Evolutionary conservation across 2,329 filamentous ascomycete species (phyloP), one percentile per base, ranked within the genome.

Genomic region (Verticillium albo-atrum): DNA sequence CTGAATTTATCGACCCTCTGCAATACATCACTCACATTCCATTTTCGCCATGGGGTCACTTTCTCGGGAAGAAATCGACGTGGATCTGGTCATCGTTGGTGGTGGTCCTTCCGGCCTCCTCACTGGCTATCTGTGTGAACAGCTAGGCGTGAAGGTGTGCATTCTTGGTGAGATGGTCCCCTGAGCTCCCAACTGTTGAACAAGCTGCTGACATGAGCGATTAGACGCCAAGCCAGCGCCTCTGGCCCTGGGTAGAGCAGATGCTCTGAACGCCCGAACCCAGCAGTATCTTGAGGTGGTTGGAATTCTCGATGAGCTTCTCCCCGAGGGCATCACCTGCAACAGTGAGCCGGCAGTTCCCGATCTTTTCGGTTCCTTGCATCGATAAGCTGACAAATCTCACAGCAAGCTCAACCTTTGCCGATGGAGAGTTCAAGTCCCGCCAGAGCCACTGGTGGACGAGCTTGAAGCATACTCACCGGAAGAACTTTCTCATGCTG

Each of bases 401-500:
- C 20, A 4, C 15, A 80, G 78, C 78, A 14, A 80, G 78, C 59
- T 79, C 78, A 4, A 81, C 77, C 0, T 81, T 79, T 57, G 72
- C 72, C 3, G 68, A 77, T 9, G 79, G 79, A 0, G 68, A 73
- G n/a, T 80, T 80, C 68, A 77, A 74, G 54, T 79, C 78, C 27
- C 73, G 77, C 1, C 78, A 80, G 57, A 79, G 73, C 62, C 67
- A 75, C 20, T 81, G 78, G 78, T 80, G 79, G 78, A 74, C 75
- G 10, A 68, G 74, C 15, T 72, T 81, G 4, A 70, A 79, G 54
- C 72, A 80, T 62, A 73, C 73, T 4, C 66, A 75, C 25, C 77
- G 79, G 65, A 79, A 75, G 62, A 80, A 80, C 62, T 80, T 81
- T 25, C 70, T 81, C 52, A 81, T 81, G 78, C 75, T 81, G 56